Percentiles rank a stretch among this genome's conserved stretches.
Conservation (phyloP, 176 grass and related monocot species). For the Pontederia crassipes region DNA sequence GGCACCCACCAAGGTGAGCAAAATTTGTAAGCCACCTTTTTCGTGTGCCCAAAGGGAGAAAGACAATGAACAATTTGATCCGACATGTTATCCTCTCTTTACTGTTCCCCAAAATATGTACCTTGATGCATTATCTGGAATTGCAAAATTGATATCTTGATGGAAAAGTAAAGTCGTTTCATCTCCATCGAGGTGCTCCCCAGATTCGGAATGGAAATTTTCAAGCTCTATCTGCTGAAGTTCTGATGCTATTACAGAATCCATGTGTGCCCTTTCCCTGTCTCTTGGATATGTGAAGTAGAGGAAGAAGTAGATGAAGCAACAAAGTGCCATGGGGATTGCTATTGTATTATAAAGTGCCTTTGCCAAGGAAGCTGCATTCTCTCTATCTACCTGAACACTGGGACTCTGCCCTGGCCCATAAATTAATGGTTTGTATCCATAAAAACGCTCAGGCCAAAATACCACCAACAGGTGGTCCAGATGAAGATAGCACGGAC, state of each 20-base stretch:
- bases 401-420: slow-evolving; percentile 19
- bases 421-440: slow-evolving; percentile 34
- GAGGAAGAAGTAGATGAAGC: slow-evolving; percentile 70
- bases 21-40: too few species aligned
- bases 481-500: slow-evolving; percentile 64
- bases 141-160: not conserved
- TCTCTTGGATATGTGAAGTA: slow-evolving; percentile 79
- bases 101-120: too few species aligned
- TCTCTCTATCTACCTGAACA: slow-evolving; percentile 34
- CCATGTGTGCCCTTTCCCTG: slow-evolving; percentile 63
- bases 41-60: too few species aligned
- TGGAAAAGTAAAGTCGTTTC: slow-evolving; percentile 14
- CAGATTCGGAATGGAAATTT: slow-evolving; percentile 6
- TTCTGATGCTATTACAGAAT: slow-evolving; percentile 56
- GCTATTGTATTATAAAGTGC: slow-evolving; percentile 70
- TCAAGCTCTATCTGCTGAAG: slow-evolving; percentile 55
- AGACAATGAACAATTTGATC: too few species aligned
- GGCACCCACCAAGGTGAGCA: too few species aligned
- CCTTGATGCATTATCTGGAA: too few species aligned
- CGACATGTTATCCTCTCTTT: too few species aligned
- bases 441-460: slow-evolving; percentile 56
- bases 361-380: slow-evolving; percentile 69
- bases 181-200: slow-evolving; percentile 14
- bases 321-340: slow-evolving; percentile 47
- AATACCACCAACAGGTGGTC: slow-evolving; percentile 57